phyloP scores from a whole-genome alignment of 177 flowering plant genomes.

The Vitis hybrid region DNA sequence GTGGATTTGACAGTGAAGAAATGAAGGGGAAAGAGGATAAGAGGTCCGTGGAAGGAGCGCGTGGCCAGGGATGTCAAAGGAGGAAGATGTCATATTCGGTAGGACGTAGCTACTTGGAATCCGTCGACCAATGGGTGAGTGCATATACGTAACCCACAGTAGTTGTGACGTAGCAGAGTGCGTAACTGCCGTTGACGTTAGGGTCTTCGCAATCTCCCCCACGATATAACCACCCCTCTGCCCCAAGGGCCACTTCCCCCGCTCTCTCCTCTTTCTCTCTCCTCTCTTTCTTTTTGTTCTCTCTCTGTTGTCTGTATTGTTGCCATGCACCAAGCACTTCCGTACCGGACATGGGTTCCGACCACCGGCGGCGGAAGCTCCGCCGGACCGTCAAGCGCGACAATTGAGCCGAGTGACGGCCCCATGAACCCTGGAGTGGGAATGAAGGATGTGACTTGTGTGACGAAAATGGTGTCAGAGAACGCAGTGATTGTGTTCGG shows the following conservation, averaged over 20 bases:
- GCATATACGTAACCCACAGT: conserved; percentile 30
- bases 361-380: neutral
- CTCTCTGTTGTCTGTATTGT: neutral
- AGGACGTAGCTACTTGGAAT: conserved; percentile 12
- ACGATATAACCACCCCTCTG: conserved; percentile 5
- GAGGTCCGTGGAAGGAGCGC: neutral
- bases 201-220: conserved; percentile 14
- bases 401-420: neutral
- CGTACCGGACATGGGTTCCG: conserved; percentile 35
- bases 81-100: neutral
- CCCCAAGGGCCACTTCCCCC: neutral
- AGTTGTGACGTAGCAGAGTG: conserved; percentile 30
- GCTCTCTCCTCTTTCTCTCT: conserved; percentile 9
- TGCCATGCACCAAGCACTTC: conserved; percentile 56
- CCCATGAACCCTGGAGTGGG: neutral
- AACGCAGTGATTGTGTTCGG: conserved; percentile 69
- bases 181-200: conserved; percentile 51
- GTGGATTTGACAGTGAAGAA: too few species aligned
- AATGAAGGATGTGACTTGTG: conserved; percentile 1
- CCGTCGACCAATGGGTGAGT: conserved; percentile 23
- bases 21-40: neutral
- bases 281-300: conserved; percentile 6
- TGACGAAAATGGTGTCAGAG: conserved; percentile 40
- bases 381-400: neutral
- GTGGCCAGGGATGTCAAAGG: too few species aligned